Evolutionary conservation across 768 basidiomycete genomes (phyloP).

Genomic region (Tephrocybe sp.): DNA sequence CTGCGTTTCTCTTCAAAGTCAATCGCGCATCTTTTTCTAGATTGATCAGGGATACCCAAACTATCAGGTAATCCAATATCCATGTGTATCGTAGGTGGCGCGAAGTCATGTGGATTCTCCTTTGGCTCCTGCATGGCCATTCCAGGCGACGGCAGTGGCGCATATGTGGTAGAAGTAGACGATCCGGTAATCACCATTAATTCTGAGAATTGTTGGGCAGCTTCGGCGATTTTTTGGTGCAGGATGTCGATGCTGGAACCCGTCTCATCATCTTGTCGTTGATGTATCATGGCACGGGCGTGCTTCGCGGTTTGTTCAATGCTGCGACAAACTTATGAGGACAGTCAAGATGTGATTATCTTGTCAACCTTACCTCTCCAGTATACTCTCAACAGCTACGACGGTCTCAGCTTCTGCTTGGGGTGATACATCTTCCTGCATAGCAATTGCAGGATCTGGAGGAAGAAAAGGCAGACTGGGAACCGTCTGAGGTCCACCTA

Average conservation of each 20-base stretch:
- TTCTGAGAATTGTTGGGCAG: constrained; percentile 52
- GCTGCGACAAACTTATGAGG: constrained; percentile 33
- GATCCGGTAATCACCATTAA: constrained; percentile 31
- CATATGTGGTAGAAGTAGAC: constrained; percentile 14
- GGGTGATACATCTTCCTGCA: constrained; percentile 23
- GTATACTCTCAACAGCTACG: constrained; percentile 46
- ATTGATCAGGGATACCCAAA: constrained; percentile 34
- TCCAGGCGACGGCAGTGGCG: constrained; percentile 17
- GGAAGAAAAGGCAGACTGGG: constrained; percentile 19
- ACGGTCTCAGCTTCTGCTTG: constrained; percentile 30
- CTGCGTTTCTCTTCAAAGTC: constrained; percentile 42
- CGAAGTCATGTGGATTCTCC: constrained; percentile 17
- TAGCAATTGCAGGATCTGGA: constrained; percentile 16
- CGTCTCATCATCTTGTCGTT: constrained; percentile 47
- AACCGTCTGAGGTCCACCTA: constrained; percentile 25
- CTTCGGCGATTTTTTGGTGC: constrained; percentile 51
- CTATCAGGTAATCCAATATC: constrained; percentile 22
- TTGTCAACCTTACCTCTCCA: constrained; percentile 49
- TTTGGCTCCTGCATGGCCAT: constrained; percentile 14
- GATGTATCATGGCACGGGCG: constrained; percentile 47
- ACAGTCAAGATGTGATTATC: constrained; percentile 13
- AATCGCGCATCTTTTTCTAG: constrained; percentile 45
- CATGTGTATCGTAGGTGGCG: constrained; percentile 20
- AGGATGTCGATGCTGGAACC: constrained; percentile 55
- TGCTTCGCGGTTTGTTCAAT: constrained; percentile 63